phyloP scores from a whole-genome alignment of 2,329 filamentous ascomycete species.

The Pestalotiopsis sp. region DNA sequence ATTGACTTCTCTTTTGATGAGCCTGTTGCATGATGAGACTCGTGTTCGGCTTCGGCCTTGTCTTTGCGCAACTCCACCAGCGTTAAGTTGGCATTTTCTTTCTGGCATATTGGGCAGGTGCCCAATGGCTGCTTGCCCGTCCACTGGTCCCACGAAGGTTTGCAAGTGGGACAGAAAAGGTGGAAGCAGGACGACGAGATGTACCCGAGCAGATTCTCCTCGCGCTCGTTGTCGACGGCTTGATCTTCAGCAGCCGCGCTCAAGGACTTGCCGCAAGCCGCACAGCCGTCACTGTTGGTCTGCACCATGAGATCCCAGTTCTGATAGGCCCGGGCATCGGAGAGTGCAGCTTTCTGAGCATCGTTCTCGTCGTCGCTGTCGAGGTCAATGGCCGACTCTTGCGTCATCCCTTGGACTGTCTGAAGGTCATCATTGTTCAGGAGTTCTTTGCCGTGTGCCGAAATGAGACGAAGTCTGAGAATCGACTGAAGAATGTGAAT shows the following conservation, averaged over 20 bases:
- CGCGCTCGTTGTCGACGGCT: slow-evolving; percentile 57
- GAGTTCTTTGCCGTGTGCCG: slow-evolving; percentile 91
- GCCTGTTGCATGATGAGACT: slow-evolving; percentile 47
- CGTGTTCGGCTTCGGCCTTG: slow-evolving; percentile 57
- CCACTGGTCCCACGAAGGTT: slow-evolving; percentile 57
- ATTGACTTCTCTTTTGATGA: slow-evolving; percentile 47
- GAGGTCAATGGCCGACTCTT: slow-evolving; percentile 83
- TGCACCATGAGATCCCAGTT: slow-evolving; percentile 84
- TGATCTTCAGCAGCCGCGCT: slow-evolving; percentile 51
- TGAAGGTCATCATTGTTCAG: slow-evolving; percentile 81
- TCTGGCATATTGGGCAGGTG: slow-evolving; percentile 65
- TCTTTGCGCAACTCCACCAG: slow-evolving; percentile 69
- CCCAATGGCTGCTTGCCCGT: slow-evolving; percentile 49
- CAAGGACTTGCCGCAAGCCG: slow-evolving; percentile 67
- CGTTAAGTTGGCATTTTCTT: slow-evolving; percentile 49
- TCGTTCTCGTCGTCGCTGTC: slow-evolving; percentile 72
- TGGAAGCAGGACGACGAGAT: slow-evolving; percentile 84
- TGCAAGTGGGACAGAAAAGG: slow-evolving; percentile 76
- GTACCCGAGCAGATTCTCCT: slow-evolving; percentile 68
- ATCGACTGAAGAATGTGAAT: slow-evolving; percentile 93
- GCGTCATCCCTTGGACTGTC: slow-evolving; percentile 77
- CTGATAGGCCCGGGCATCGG: slow-evolving; percentile 76
- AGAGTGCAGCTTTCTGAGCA: slow-evolving; percentile 53
- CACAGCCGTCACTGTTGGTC: slow-evolving; percentile 74
- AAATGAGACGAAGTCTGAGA: slow-evolving; percentile 83